phyloP scores from a whole-genome alignment of 2,329 filamentous ascomycete species.

The Hymenoscyphus fructigenus region DNA sequence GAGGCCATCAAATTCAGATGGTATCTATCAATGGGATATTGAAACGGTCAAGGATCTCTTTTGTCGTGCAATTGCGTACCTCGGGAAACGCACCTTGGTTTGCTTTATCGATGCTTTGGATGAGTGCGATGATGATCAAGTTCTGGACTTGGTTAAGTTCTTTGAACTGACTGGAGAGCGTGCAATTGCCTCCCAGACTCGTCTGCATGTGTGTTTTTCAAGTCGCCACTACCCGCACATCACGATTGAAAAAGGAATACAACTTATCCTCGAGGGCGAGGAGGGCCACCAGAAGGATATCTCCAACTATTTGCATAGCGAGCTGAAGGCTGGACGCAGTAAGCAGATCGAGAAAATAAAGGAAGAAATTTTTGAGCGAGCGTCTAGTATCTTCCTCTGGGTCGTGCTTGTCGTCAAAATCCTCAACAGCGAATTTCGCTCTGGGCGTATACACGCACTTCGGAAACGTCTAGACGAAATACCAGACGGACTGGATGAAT shows the following conservation, averaged over 20 bases:
- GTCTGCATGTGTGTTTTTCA: slow-evolving; percentile 28
- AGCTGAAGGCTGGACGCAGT: background rate
- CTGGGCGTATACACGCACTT: slow-evolving; percentile 29
- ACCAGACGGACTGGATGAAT: slow-evolving; percentile 19
- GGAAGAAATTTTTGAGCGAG: background rate
- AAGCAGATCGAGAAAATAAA: background rate
- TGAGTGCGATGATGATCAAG: slow-evolving; percentile 42
- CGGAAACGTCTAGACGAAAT: slow-evolving; percentile 36
- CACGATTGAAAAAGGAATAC: slow-evolving; percentile 18
- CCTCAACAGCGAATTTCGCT: background rate
- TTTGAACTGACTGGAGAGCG: slow-evolving; percentile 20
- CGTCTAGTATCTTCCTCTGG: background rate
- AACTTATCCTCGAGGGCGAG: slow-evolving; percentile 27
- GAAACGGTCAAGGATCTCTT: slow-evolving; percentile 33
- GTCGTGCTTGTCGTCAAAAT: background rate
- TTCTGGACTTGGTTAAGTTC: slow-evolving; percentile 31
- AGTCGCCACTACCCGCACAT: slow-evolving; percentile 35
- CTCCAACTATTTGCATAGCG: background rate
- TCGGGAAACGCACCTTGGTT: slow-evolving; percentile 30
- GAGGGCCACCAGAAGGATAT: slow-evolving; percentile 14
- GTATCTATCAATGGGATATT: slow-evolving; percentile 23
- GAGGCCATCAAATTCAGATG: background rate
- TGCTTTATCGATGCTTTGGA: slow-evolving; percentile 48
- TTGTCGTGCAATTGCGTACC: slow-evolving; percentile 20
- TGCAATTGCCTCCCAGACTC: slow-evolving; percentile 8